These are phyloP conservation scores for Podaxis rugospora DNA, from an alignment of 768 basidiomycete genomes.

Conservation along the genomic window DNA sequence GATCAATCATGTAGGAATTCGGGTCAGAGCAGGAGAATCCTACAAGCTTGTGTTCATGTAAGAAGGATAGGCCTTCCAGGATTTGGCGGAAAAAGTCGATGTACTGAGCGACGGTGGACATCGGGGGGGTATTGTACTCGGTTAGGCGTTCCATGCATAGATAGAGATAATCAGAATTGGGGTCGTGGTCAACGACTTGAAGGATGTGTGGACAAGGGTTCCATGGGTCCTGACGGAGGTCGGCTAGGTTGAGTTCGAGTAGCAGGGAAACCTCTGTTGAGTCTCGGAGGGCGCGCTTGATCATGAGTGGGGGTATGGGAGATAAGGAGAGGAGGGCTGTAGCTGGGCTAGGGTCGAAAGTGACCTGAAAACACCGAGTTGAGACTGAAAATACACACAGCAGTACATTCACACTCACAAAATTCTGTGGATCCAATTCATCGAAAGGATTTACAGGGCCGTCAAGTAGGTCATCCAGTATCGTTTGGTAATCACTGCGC, in stretches of 20 bases:
- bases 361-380: conserved; percentile 19
- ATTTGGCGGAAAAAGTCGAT: conserved; percentile 48
- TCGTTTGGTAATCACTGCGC: conserved; percentile 17
- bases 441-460: conserved; percentile 19
- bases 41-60: conserved; percentile 42
- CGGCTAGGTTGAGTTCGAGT: conserved; percentile 38
- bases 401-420: conserved; percentile 13
- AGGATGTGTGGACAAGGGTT: conserved; percentile 47
- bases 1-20: conserved; percentile 37
- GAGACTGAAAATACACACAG: conserved; percentile 2
- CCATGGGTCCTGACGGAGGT: conserved; percentile 47
- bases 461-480: conserved; percentile 19
- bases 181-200: conserved; percentile 36
- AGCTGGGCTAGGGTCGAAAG: conserved; percentile 23
- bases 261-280: conserved; percentile 37
- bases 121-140: conserved; percentile 40
- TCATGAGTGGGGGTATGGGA: conserved; percentile 31
- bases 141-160: conserved; percentile 41
- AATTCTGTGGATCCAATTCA: conserved; percentile 14
- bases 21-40: conserved; percentile 30
- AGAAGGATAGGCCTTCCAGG: conserved; percentile 45
- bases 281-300: conserved; percentile 30
- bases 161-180: conserved; percentile 26
- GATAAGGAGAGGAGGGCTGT: conserved; percentile 18
- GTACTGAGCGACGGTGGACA: conserved; percentile 42